Base-by-base conservation (phyloP, 345 rosid genomes). In the Citrus glauca region DNA sequence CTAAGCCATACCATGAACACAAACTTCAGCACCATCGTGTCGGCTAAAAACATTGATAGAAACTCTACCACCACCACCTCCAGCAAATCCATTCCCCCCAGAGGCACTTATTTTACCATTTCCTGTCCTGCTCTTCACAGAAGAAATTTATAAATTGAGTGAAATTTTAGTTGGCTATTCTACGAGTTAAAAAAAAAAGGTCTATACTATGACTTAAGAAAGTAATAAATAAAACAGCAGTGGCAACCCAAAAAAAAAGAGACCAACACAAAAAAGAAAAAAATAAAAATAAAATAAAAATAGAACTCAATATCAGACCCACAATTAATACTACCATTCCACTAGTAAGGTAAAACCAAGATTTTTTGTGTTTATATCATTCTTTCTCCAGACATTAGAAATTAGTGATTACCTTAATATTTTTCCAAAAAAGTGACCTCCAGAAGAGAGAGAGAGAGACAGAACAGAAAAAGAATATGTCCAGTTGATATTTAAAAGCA, bases 41-140 rank as follows among this genome's bases (percentile, higher is more conserved):
- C 92, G 84, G 82, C 94, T 91, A 81, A 91, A 91, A 81, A 85
- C 94, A 79, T 91, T 59, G 32, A 91, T 79, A 22, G 94, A 87
- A 64, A 91, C 84, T 78, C 94, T 87, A 77, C 94, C 92, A 33
- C 94, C 94, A 67, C 94, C 94, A 66, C 94, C 94, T 55, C 94
- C 94, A 79, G 91, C 92, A 84, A 89, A 91, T 50, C 94, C 94
- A 77, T 87, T 77, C 40, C 94, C 94, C 50, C 94, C 94, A 20
- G 86, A 69, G 14, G 94, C 92, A 83, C 90, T 91, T 69, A 88
- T 77, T 64, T 55, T 78, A 76, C 92, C 91, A 64, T 66, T 81
- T 74, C 92, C 94, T 35, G 83, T 84, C 92, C 92, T 91, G 88
- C 69, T 80, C 74, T 65, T 57, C 73, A 82, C 42, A 77, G 74